These are phyloP conservation scores for Emericellopsis cladophorae DNA, from an alignment of 2,329 filamentous ascomycete genomes.

Conservation along the genomic window DNA sequence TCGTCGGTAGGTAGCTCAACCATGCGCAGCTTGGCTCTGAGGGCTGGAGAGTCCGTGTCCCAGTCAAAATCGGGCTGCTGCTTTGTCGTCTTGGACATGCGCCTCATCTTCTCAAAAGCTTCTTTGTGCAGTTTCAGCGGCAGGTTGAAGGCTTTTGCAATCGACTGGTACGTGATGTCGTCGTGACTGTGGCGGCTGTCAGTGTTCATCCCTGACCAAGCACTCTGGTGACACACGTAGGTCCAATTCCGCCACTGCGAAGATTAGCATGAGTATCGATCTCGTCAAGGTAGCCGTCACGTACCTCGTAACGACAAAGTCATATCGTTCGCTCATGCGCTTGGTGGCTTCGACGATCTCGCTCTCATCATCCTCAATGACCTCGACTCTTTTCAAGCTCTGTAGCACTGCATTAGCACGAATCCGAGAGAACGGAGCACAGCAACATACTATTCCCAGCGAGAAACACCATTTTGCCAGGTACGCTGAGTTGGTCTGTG, in stretches of 20 bases:
- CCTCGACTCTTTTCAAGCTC: conserved; percentile 75
- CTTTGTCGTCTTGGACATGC: conserved; percentile 60
- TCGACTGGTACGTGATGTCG: conserved; percentile 92
- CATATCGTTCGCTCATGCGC: conserved; percentile 80
- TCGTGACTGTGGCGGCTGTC: conserved; percentile 54
- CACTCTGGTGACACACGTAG: conserved; percentile 50
- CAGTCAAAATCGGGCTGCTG: conserved; percentile 69
- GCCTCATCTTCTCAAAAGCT: conserved; percentile 73
- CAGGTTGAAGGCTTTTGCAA: conserved; percentile 77
- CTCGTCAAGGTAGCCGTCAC: neutral
- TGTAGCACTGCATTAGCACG: conserved; percentile 12
- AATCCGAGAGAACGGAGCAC: too few relatives aligned
- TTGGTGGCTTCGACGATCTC: conserved; percentile 82
- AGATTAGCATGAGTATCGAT: too few relatives aligned
- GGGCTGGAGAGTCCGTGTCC: conserved; percentile 67
- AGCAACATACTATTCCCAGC: conserved; percentile 39
- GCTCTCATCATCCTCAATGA: conserved; percentile 81
- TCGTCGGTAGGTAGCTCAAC: conserved; percentile 71
- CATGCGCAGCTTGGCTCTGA: conserved; percentile 81
- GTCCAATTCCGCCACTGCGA: conserved; percentile 74
- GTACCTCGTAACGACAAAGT: conserved; percentile 81
- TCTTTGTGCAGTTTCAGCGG: conserved; percentile 65
- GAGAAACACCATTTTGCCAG: conserved; percentile 54
- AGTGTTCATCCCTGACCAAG: neutral
- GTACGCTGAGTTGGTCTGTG: conserved; percentile 50